Base-by-base conservation (phyloP, 108 stramenopile genomes). In the Fragilariopsis cylindrus region DNA sequence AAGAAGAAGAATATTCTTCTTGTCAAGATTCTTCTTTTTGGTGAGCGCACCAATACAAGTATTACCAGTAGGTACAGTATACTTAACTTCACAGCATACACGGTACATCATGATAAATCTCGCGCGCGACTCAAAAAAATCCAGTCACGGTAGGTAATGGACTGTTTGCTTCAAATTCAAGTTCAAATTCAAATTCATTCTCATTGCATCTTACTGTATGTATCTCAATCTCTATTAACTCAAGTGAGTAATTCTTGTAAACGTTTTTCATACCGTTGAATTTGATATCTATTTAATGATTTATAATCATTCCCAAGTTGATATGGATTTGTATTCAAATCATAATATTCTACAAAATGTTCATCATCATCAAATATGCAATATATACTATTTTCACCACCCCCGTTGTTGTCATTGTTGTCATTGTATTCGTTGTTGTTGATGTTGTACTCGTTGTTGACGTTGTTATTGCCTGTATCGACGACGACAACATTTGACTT, bases 301-400 rank as follows among this genome's bases (percentile, higher is more conserved):
- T 72, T 48, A 48, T 48, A 60, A 8, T 65, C 75, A 43, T 78
- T 78, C 48, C 44, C 57, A 65, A 69, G 50, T 67, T 76, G 63
- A 76, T 70, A 69, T 18, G 81, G 81, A 74, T 82, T 75, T 19
- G 60, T 5, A 8, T 11, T 16, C 19, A 82, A 43, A 41, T 82
- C 73, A 42, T 82, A 82, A 50, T 68, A 82, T 40, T 82, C 81
- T 5, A 77, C 81, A 77, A 77, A 82, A 7, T 50, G 7, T 62
- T 82, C 75, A 57, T 77, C 55, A 45, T 82, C 81, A 4, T 57
- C 46, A 66, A 75, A 82, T 12, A 76, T 50, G 48, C 81, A 82
- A 56, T 77, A 82, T 16, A 82, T 82, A 42, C 57, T 69, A 43
- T 82, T 57, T 48, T 70, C 81, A 4, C 18, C 49, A 13, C 15